Base-by-base conservation (phyloP, 225 moss, liverwort and hornwort genomes). In the Physcomitrium patens region DNA sequence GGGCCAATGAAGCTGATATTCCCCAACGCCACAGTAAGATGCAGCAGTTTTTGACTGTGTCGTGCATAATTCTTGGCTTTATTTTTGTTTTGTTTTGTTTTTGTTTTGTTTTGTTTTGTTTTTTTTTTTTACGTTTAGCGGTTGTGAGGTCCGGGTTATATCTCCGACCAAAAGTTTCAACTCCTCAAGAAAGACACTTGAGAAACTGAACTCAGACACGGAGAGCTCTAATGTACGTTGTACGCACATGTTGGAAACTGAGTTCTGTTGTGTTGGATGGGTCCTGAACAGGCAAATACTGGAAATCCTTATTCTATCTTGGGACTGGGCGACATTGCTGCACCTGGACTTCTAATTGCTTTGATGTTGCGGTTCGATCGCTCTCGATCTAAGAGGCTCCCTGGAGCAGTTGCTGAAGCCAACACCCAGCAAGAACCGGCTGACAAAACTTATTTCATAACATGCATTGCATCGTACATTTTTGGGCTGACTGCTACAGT, bases 1-100 rank as follows among this genome's bases (percentile, higher is more conserved):
- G 99, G 95, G n/a, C 99, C 99, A 20, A 95, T 99, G 91, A 99
- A 99, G 75, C 76, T 99, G 79, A 93, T 95, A 26, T 99, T 99
- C 77, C 99, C 99, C 83, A 94, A 81, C 83, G 83, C 69, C 82
- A 86, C 82, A 78, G 31, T 92, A 82, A 85, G 83, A 27, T 63
- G 31, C 31, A 4, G 31, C 31, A 37, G 7, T 1, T 37, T 37
- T 37, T 37, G 7, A 37, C 48, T 53, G 31, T 42, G 15, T 74
- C 27, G 60, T 73, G 22, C 60, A 53, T 19, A 27, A 27, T 62
- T 23, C 51, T 78, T 55, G 26, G 65, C 11, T 63, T n/a, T n/a
- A n/a, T n/a, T n/a, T n/a, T n/a, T n/a, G n/a, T n/a, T n/a, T n/a
- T n/a, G n/a, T n/a, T n/a, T n/a, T n/a, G n/a, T n/a, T n/a, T n/a